phyloP scores from a whole-genome alignment of 805 yeast species.

The Kazachstania africana region DNA sequence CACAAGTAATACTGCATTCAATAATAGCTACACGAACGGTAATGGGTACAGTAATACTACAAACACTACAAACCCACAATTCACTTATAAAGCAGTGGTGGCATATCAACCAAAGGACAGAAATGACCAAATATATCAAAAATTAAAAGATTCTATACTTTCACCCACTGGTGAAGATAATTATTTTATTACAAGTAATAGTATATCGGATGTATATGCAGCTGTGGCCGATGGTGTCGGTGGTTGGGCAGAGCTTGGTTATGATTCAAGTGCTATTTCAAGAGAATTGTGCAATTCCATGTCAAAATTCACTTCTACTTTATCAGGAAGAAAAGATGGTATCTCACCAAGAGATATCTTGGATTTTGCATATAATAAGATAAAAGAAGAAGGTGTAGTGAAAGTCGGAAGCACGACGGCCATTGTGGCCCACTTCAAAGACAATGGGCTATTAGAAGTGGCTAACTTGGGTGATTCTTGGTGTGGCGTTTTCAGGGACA shows the following conservation, averaged over 20 bases:
- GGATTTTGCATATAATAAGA: slow-evolving; percentile 40
- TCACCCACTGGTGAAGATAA: slow-evolving; percentile 77
- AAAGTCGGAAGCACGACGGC: slow-evolving; percentile 93
- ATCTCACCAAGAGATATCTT: slow-evolving; percentile 39
- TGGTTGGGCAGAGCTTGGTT: slow-evolving; percentile 91
- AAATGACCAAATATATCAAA: slow-evolving; percentile 34
- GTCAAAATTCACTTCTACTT: slow-evolving; percentile 20
- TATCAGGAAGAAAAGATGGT: slow-evolving; percentile 1
- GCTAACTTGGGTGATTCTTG: slow-evolving; percentile 93
- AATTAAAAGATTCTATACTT: slow-evolving; percentile 24
- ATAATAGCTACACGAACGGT: not conserved
- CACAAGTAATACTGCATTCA: slow-evolving; percentile 5
- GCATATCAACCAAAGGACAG: slow-evolving; percentile 69
- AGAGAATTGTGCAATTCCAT: slow-evolving; percentile 61
- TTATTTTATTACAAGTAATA: slow-evolving; percentile 35
- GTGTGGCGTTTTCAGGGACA: slow-evolving; percentile 72
- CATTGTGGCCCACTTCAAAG: slow-evolving; percentile 61
- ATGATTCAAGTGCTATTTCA: slow-evolving; percentile 79
- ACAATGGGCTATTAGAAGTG: slow-evolving; percentile 41
- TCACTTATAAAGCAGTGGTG: slow-evolving; percentile 46
- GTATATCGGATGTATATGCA: slow-evolving; percentile 33
- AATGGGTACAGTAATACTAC: slow-evolving; percentile 1
- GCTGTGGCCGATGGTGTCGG: slow-evolving; percentile 97
- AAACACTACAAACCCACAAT: slow-evolving; percentile 10
- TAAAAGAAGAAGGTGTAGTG: slow-evolving; percentile 45